phyloP scores from a whole-genome alignment of 2,329 filamentous ascomycete genomes.

The Sclerotinia spermophila region DNA sequence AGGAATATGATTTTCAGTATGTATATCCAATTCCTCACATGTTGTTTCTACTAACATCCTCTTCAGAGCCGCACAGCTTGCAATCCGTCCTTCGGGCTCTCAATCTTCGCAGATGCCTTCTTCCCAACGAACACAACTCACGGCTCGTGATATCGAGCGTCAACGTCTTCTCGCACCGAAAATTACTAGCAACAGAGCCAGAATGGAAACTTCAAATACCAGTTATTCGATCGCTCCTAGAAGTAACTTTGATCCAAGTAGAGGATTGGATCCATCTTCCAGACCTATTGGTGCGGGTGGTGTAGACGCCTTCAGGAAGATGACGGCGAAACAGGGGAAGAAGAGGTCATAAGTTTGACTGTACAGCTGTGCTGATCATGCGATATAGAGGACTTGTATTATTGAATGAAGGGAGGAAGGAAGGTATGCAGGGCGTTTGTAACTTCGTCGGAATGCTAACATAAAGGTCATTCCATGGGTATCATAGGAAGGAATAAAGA shows the following conservation, averaged over 20 bases:
- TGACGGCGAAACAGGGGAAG: constrained; percentile 59
- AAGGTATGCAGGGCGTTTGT: constrained; percentile 7
- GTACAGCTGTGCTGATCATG: neutral
- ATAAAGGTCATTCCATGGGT: neutral
- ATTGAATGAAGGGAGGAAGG: constrained; percentile 3
- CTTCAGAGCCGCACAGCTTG: constrained; percentile 36
- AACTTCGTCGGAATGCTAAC: constrained; percentile 8
- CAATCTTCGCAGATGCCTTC: constrained; percentile 32
- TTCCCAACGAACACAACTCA: constrained; percentile 31
- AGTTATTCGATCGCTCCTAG: constrained; percentile 41
- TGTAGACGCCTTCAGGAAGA: constrained; percentile 62
- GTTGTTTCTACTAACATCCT: constrained; percentile 18
- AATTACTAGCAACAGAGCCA: constrained; percentile 52
- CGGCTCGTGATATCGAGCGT: constrained; percentile 45
- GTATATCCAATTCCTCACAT: constrained; percentile 33
- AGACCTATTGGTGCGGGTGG: constrained; percentile 61
- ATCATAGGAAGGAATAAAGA: constrained; percentile 8
- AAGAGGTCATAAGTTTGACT: constrained; percentile 6
- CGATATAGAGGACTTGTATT: neutral
- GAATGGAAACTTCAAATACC: constrained; percentile 38
- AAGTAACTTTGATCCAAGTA: constrained; percentile 56
- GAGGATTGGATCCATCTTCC: constrained; percentile 46
- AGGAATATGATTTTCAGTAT: constrained; percentile 62
- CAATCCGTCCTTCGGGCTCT: constrained; percentile 35
- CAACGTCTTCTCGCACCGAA: constrained; percentile 57